Evolutionary conservation across 441 rosid genomes (phyloP).

Genomic region (Omphalea diandra): DNA sequence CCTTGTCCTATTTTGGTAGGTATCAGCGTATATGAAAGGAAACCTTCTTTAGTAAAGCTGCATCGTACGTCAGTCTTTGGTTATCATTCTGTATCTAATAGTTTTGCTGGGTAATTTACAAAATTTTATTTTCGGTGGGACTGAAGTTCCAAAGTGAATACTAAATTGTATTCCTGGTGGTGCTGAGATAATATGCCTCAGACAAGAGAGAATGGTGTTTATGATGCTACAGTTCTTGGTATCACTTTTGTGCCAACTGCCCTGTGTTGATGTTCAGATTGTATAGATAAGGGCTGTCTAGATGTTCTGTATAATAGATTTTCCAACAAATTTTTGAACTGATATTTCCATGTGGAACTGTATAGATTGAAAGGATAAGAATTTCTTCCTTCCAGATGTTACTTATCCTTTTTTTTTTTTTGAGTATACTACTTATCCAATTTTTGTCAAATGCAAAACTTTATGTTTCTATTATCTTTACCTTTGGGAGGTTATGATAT

Average conservation of each 20-base stretch:
- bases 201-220: background rate
- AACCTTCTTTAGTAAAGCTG: background rate
- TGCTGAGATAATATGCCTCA: background rate
- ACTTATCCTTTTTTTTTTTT: too few relatives aligned
- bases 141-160: background rate
- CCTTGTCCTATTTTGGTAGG: conserved; percentile 1
- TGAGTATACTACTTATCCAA: too few relatives aligned
- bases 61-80: background rate
- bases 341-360: too few relatives aligned
- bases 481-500: background rate
- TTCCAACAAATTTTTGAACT: background rate
- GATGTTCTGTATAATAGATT: background rate
- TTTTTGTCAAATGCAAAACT: too few relatives aligned
- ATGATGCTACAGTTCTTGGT: background rate
- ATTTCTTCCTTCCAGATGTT: too few relatives aligned
- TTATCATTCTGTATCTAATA: background rate
- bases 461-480: too few relatives aligned
- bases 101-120: background rate
- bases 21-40: conserved; percentile 1
- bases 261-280: background rate
- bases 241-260: background rate
- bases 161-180: background rate
- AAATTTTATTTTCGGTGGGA: background rate
- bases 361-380: too few relatives aligned
- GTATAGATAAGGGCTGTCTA: background rate